phyloP scores from a whole-genome alignment of 305 asterid species.

The Stenogyne calaminthoides region DNA sequence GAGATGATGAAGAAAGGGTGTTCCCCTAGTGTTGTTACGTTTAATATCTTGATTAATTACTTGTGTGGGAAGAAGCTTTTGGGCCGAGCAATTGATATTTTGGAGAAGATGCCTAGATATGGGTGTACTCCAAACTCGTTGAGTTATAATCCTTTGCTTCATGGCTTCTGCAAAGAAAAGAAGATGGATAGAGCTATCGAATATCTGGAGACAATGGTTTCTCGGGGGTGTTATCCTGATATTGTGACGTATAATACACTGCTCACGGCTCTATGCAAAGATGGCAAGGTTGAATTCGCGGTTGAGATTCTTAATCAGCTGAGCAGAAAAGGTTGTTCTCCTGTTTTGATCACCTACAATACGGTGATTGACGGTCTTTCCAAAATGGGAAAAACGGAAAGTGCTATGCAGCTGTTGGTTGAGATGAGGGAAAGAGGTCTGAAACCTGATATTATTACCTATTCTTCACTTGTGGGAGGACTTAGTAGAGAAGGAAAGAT shows the following conservation, averaged over 20 bases:
- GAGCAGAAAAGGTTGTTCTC: conserved; percentile 62
- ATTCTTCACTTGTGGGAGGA: conserved; percentile 72
- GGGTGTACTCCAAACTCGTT: conserved; percentile 81
- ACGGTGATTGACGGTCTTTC: conserved; percentile 88
- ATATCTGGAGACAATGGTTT: conserved; percentile 83
- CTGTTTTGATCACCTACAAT: conserved; percentile 81
- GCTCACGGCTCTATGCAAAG: conserved; percentile 87
- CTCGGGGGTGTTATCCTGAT: conserved; percentile 86
- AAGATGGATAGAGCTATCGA: conserved; percentile 86
- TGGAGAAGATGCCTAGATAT: conserved; percentile 78
- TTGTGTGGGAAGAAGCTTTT: conserved; percentile 69
- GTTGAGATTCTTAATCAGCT: conserved; percentile 80
- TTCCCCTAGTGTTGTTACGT: conserved; percentile 88
- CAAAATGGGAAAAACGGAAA: conserved; percentile 67
- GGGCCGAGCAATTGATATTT: conserved; percentile 72
- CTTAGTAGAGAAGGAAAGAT: conserved; percentile 82
- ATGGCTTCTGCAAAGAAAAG: conserved; percentile 84
- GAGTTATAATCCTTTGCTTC: conserved; percentile 86
- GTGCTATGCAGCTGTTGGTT: conserved; percentile 56
- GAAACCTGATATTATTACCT: conserved; percentile 78
- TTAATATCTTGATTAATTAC: conserved; percentile 80
- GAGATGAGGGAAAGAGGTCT: conserved; percentile 80
- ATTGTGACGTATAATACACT: conserved; percentile 88
- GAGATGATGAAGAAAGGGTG: conserved; percentile 86
- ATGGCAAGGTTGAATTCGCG: conserved; percentile 80